Evolutionary conservation across 2,329 filamentous ascomycete genomes (phyloP).

Genomic region (Xylaria sp.): DNA sequence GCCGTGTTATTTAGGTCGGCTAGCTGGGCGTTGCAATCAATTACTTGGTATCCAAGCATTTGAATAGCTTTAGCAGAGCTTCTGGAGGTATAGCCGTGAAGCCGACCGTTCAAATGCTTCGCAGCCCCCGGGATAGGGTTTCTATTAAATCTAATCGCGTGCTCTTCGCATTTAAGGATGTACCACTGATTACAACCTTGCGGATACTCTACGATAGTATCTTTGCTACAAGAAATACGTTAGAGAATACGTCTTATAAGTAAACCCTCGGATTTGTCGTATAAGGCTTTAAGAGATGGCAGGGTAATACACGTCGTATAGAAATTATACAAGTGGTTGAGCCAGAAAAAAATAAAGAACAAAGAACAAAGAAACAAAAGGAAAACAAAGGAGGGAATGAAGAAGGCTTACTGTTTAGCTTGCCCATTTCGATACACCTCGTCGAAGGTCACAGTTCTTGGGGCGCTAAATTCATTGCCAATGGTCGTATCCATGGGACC

Average conservation of each 20-base stretch:
- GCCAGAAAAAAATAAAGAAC: no score
- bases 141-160: conserved; percentile 52
- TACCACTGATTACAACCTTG: conserved; percentile 53
- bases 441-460: conserved; percentile 50
- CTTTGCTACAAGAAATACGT: conserved; percentile 40
- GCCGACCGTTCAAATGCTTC: conserved; percentile 51
- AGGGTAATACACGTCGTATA: background rate
- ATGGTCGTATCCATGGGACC: conserved; percentile 20
- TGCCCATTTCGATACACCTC: conserved; percentile 52
- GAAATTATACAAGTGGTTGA: no score
- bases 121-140: conserved; percentile 53
- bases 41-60: conserved; percentile 51
- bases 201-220: conserved; percentile 40
- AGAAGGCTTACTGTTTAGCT: conserved; percentile 41
- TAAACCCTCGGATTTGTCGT: background rate
- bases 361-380: no score
- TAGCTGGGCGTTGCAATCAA: conserved; percentile 48
- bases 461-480: conserved; percentile 7
- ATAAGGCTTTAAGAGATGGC: background rate
- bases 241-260: background rate
- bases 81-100: conserved; percentile 49
- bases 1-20: conserved; percentile 50
- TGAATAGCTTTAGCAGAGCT: conserved; percentile 48
- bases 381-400: background rate
- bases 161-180: conserved; percentile 55